Conservation (phyloP, 805 yeast genomes). For the Lachancea thermotolerans region DNA sequence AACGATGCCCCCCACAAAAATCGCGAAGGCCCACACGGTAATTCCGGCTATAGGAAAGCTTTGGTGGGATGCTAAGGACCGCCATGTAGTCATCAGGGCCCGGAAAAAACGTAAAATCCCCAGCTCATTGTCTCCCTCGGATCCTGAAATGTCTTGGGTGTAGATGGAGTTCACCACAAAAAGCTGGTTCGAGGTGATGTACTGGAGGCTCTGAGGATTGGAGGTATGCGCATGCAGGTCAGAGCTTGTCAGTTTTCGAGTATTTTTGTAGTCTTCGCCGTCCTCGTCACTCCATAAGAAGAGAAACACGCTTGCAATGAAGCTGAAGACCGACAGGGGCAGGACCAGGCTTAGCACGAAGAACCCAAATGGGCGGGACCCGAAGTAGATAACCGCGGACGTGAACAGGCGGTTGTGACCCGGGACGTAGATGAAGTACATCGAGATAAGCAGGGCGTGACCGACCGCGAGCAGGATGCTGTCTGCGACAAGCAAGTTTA, state of each 20-base stretch:
- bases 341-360: constrained; percentile 29
- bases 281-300: constrained; percentile 22
- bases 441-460: constrained; percentile 31
- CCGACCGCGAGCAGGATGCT: constrained; percentile 28
- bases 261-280: constrained; percentile 5
- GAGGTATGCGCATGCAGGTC: constrained; percentile 4
- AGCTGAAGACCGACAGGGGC: constrained; percentile 27
- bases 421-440: constrained; percentile 37
- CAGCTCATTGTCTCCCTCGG: constrained; percentile 6
- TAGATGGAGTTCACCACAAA: constrained; percentile 9
- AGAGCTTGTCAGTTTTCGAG: constrained; percentile 1
- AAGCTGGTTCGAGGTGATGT: constrained; percentile 7
- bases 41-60: constrained; percentile 7
- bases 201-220: constrained; percentile 7
- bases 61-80: constrained; percentile 8
- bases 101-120: constrained; percentile 10
- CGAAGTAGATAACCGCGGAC: constrained; percentile 30
- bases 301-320: constrained; percentile 15
- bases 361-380: constrained; percentile 24
- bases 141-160: constrained; percentile 5
- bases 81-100: constrained; percentile 11
- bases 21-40: constrained; percentile 9
- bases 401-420: constrained; percentile 30
- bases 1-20: constrained; percentile 6
- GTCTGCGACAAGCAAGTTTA: constrained; percentile 14